Evolutionary conservation across 768 basidiomycete species (phyloP), one percentile per base, ranked within the genome.

Genomic region (Cystobasidium onofrii): DNA sequence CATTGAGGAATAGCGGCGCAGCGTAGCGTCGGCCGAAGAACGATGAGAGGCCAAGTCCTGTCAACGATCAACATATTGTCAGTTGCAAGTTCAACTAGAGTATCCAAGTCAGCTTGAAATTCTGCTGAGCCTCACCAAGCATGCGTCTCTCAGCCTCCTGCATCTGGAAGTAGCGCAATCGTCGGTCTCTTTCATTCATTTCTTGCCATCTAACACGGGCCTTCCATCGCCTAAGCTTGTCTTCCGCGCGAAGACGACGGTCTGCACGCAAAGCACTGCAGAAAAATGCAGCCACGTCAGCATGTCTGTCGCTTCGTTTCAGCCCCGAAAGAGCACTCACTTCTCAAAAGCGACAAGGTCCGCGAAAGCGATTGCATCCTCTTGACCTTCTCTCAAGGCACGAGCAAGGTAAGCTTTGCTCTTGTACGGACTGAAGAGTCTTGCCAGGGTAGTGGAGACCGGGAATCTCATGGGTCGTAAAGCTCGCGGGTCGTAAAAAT

Each of bases 181-280:
- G 23, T 34, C 69, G 20, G 23, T 71, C 54, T 36, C 52, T 55
- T 52, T 71, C 69, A 27, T 46, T 71, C 27, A 71, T 7, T 33
- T 71, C 69, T 43, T 71, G 69, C 69, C 69, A 71, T 60, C 69
- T 71, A 25, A 71, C 39, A 13, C 69, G 52, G 18, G 69, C 69
- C 36, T 60, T 71, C 69, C 69, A 71, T 31, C 69, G 52, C 29
- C 55, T 46, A n/a, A 71, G 69, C 54, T 71, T 71, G 52, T 57
- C 69, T 36, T 71, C 65, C 33, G 27, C 29, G 12, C 69, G 52
- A 25, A 71, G 55, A 1, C 69, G 29, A 13, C 69, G 69, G 31
- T 71, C 69, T 23, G 52, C 69, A 39, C 69, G 23, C 27, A 71
- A 20, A 4, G 69, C 69, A 46, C 57, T 60, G 17, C 10, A 20